These are phyloP conservation scores for Colletotrichum cordylinicola DNA, from an alignment of 2,329 filamentous ascomycete genomes.

Conservation along the genomic window DNA sequence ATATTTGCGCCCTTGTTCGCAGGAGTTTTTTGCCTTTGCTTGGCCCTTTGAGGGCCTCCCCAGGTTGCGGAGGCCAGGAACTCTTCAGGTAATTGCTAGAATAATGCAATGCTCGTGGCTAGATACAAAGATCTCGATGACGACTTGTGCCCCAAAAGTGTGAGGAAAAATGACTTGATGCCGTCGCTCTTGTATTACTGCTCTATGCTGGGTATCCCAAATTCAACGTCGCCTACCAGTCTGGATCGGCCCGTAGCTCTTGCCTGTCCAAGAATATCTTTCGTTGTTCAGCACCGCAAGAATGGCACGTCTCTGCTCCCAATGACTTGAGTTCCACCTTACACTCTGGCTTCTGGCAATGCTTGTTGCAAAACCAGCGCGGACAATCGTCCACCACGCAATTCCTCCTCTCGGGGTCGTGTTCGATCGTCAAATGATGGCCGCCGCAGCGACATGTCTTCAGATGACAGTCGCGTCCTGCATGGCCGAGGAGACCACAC, in stretches of 20 bases:
- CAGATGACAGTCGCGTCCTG: slow-evolving; percentile 38
- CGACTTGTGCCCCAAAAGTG: not conserved
- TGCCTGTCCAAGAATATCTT: not conserved
- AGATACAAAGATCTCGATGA: not conserved
- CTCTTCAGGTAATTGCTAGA: not conserved
- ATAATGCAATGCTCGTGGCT: not conserved
- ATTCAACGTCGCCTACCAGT: not conserved
- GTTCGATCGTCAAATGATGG: slow-evolving; percentile 32
- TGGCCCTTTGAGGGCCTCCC: not conserved
- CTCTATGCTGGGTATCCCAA: not conserved
- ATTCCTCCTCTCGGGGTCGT: not conserved
- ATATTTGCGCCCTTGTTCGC: not conserved
- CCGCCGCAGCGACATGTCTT: slow-evolving; percentile 40
- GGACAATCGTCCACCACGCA: not conserved
- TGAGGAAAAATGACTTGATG: not conserved
- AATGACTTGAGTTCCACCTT: not conserved
- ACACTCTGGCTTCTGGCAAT: slow-evolving; percentile 1
- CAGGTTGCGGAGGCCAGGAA: not conserved
- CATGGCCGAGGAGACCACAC: slow-evolving; percentile 43
- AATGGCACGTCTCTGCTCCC: not conserved
- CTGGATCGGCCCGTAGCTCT: not conserved
- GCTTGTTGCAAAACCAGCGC: slow-evolving; percentile 1
- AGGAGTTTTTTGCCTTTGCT: not conserved
- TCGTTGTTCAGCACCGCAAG: not conserved
- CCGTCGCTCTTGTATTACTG: not conserved